Base-by-base conservation (phyloP, 2,329 filamentous ascomycete genomes). In the Aspergillus unguis region DNA sequence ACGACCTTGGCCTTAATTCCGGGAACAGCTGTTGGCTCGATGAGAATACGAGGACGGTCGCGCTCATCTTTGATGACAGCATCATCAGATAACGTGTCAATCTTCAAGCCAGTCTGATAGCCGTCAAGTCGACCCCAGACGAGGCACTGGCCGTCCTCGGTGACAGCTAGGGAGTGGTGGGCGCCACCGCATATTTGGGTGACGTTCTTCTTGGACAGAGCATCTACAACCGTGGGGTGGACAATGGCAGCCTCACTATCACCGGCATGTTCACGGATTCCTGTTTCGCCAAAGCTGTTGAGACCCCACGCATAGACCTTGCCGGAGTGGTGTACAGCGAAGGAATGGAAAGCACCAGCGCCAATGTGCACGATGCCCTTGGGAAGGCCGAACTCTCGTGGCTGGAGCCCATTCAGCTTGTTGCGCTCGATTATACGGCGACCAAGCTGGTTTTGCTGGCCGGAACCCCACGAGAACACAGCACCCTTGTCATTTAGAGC, bases 251-350 rank as follows among this genome's bases (percentile, higher is more conserved):
- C 86, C 59, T 87, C 84, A 48, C 87, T 83, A 53, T 86, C 82
- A 31, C 85, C 86, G 10, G 82, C 84, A 49, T 80, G 77, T 40
- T 83, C 79, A 11, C 77, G 76, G 53, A 86, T 79, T 33, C 87
- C 90, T 11, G 88, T 88, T 74, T 95, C 86, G 57, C 86, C 88
- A 70, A 88, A 95, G 72, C 88, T 91, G 79, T 95, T 95, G 29
- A 92, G 77, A 26, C 91, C 90, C 90, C 90, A 95, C 0, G 85
- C 82, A 72, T 85, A 94, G 31, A 92, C 86, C 29, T 82, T 79
- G 36, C 85, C 85, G 28, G 85, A 80, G 56, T 84, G 81, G 62
- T 82, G 80, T 44, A 90, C 80, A 45, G 86, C 87, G 62, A 95
- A 92, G 61, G 85, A 88, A 75, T 95, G 89, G 72, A 92, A 92